Conservation (phyloP, 2,329 filamentous ascomycete genomes). For the Chrysoporthe puriensis region DNA sequence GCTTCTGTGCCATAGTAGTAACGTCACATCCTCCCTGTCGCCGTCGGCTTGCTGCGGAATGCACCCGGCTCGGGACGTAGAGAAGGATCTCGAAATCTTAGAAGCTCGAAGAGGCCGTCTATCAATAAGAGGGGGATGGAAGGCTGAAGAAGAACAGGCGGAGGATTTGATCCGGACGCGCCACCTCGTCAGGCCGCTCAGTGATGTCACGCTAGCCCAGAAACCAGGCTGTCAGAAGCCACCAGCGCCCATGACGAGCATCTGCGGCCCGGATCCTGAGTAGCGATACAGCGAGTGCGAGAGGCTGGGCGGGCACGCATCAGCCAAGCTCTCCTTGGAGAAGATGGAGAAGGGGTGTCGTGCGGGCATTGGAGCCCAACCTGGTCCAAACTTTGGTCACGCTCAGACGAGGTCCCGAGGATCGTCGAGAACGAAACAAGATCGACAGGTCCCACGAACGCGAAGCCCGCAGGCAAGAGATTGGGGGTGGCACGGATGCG, state of each 20-base stretch:
- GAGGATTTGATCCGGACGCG: not conserved
- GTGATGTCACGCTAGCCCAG: not conserved
- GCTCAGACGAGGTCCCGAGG: not conserved
- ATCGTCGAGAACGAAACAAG: constrained; percentile 2
- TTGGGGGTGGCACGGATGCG: not conserved
- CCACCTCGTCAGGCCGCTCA: not conserved
- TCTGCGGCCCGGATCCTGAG: not conserved
- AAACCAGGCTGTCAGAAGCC: not conserved
- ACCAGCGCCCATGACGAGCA: not conserved
- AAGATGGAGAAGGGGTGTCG: not conserved
- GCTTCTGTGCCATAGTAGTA: too few relatives aligned
- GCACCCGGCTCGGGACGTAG: too few relatives aligned
- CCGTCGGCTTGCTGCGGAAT: too few relatives aligned
- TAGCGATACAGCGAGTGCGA: not conserved
- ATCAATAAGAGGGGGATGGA: too few relatives aligned
- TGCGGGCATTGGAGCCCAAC: not conserved
- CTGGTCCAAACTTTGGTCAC: not conserved
- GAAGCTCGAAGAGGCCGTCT: too few relatives aligned
- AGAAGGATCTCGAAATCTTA: too few relatives aligned
- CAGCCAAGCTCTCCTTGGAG: not conserved
- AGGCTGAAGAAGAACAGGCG: not conserved
- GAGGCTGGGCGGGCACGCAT: not conserved
- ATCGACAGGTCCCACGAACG: not conserved
- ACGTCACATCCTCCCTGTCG: too few relatives aligned
- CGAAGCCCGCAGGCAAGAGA: not conserved